Conservation (phyloP, 148 eudicot genomes). For the Heliosperma pusillum region DNA sequence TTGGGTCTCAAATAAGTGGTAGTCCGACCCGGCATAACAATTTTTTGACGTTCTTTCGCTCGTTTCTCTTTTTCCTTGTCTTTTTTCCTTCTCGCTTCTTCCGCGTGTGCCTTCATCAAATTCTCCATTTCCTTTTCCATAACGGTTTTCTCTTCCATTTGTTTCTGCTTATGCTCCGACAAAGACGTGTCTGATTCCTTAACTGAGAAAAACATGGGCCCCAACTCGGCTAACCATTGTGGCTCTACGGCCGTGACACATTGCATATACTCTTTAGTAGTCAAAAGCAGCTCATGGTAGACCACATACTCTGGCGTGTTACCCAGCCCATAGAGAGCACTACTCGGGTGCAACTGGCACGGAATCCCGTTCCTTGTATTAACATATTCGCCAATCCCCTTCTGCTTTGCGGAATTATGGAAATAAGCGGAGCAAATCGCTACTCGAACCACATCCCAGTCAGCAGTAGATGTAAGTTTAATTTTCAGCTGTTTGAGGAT, state of each 20-base stretch:
- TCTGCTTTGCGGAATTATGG: slow-evolving; percentile 80
- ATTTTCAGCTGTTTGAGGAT: slow-evolving; percentile 76
- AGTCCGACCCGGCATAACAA: slow-evolving; percentile 66
- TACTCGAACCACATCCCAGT: slow-evolving; percentile 87
- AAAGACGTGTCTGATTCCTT: slow-evolving; percentile 84
- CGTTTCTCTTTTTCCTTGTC: slow-evolving; percentile 60
- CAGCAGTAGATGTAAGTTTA: slow-evolving; percentile 58
- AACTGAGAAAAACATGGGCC: slow-evolving; percentile 96
- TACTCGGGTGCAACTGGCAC: slow-evolving; percentile 87
- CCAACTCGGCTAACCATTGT: slow-evolving; percentile 88
- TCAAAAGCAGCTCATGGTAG: slow-evolving; percentile 82
- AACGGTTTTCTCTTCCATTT: slow-evolving; percentile 77
- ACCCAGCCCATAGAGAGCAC: slow-evolving; percentile 86
- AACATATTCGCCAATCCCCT: slow-evolving; percentile 91
- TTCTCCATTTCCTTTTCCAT: slow-evolving; percentile 98
- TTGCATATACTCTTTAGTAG: slow-evolving; percentile 94
- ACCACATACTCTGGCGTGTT: slow-evolving; percentile 89
- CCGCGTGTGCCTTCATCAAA: slow-evolving; percentile 56
- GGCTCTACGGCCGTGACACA: slow-evolving; percentile 93
- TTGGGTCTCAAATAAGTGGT: slow-evolving; percentile 76
- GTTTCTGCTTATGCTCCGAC: slow-evolving; percentile 87
- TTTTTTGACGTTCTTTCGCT: slow-evolving; percentile 59
- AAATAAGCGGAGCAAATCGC: slow-evolving; percentile 92
- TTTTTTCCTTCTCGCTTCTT: slow-evolving; percentile 38
- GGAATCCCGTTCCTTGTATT: slow-evolving; percentile 86